Evolutionary conservation across 1,284 basidiomycete genomes (phyloP), one percentile per base, ranked within the genome.

Genomic region (Cryptococcus maquisensis): DNA sequence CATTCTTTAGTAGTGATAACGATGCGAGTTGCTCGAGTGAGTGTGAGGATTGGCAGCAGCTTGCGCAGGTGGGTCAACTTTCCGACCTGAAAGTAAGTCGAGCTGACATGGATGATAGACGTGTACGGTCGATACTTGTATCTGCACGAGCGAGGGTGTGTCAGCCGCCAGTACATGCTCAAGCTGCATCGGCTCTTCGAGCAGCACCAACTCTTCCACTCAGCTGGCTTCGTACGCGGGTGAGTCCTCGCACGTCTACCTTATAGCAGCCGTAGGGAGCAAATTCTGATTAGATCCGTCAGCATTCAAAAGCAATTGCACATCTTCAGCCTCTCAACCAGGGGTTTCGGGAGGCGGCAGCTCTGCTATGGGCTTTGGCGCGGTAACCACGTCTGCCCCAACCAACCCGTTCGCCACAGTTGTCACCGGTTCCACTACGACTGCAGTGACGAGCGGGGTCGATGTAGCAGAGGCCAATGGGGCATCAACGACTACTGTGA

Each of bases 51-150:
- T 56, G 54, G 54, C 39, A 41, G 20, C 16, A 51, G n/a, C 20
- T 60, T 1, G 49, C 60, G 3, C 42, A 64, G 9, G 64, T 64
- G 40, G 55, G 64, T 40, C 6, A n/a, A 16, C 1, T 32, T 13
- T 21, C 13, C 2, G 10, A 26, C 35, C 16, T 20, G 13, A 38
- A 49, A 46, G 47, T 12, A 38, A 40, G 18, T n/a, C 21, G n/a
- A 15, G 42, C 20, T 47, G 21, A 52, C 28, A 24, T 28, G 38
- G 1, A 0, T 12, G 16, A 18, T n/a, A 64, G 64, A 60, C 47
- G 3, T 64, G 65, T 32, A 63, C 51, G 3, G 46, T 59, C 28
- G 63, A 64, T 43, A 38, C 15, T 10, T 66, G 65, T 48, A 56
- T 66, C 40, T 66, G 65, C 42, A 63, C 56, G 15, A 49, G 51